Evolutionary conservation across 2,329 filamentous ascomycete species (phyloP), one percentile per base, ranked within the genome.

Genomic region (Plenodomus tracheiphilus): DNA sequence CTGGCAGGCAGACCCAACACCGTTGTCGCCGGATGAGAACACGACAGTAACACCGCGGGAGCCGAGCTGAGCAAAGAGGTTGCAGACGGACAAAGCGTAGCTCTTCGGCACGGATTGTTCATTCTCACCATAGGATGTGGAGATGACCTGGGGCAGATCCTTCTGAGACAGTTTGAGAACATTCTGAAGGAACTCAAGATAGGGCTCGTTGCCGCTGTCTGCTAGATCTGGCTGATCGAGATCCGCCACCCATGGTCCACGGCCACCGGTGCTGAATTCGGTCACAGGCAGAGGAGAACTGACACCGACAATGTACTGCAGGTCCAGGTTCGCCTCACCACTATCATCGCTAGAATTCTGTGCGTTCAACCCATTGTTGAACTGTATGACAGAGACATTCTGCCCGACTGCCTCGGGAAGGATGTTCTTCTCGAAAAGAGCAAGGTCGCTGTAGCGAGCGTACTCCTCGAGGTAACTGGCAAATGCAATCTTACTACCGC

Each of bases 91-190:
- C 36, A 74, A 72, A n/a, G 83, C 82, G 63, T 87, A 89, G 2
- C 79, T 77, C 15, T 75, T 63, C 0, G 85, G 85, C 0, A 88
- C 76, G 7, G 76, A 80, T 65, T 86, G 81, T 69, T 89, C 86
- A 52, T 84, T 80, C 57, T 87, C 84, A 39, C 84, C 85, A 64
- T 88, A 89, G 0, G 83, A 86, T 10, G 81, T 84, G 34, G 79
- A 82, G 56, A 88, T 79, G 13, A 84, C 82, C 44, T 84, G 80
- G 0, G 86, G 85, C 4, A 88, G 73, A 4, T 61, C 52, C 21
- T 52, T 42, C 17, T 81, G 79, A 0, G 76, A 64, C 8, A 85
- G 77, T 2, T 74, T 73, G 2, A 85, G 75, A 1, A 87, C 66
- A 61, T 81, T 79, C 41, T 81, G 75, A 11, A 87, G 73, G 71